These are phyloP conservation scores for Fagus crenata DNA, from an alignment of 306 rosid species.

Conservation along the genomic window DNA sequence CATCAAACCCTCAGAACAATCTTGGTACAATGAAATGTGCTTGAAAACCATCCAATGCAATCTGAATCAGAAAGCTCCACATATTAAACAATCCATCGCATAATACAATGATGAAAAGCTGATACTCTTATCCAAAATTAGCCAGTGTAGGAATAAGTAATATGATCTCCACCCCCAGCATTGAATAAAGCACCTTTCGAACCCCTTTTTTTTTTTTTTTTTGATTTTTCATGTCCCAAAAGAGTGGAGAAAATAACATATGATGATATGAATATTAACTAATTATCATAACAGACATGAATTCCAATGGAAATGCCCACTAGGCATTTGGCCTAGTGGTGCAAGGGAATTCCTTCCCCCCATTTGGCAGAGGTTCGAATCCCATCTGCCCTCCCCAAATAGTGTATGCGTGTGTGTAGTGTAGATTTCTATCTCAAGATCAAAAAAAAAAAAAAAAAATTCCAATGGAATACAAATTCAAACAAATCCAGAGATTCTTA, in stretches of 20 bases:
- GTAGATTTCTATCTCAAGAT: no score
- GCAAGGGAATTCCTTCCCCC: no score
- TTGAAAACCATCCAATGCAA: conserved; percentile 10
- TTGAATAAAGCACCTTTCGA: conserved; percentile 21
- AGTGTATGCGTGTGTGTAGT: no score
- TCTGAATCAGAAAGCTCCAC: conserved; percentile 27
- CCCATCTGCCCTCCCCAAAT: no score
- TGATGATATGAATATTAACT: neutral
- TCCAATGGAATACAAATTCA: neutral
- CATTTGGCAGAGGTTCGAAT: no score
- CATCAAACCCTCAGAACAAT: conserved; percentile 15
- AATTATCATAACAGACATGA: neutral
- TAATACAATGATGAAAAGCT: neutral
- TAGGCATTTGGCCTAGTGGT: no score
- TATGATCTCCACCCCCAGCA: neutral
- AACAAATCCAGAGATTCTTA: neutral
- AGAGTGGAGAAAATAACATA: conserved; percentile 8
- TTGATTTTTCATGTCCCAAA: neutral
- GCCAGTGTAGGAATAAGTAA: neutral
- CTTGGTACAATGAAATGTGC: conserved; percentile 12
- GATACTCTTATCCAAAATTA: conserved; percentile 4
- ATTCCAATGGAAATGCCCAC: neutral
- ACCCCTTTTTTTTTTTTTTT: conserved; percentile 10
- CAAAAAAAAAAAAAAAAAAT: no score
- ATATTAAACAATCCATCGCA: conserved; percentile 24